These are phyloP conservation scores for Saccharomyces hybrid DNA, from an alignment of 1,139 yeast genomes.

Conservation along the genomic window DNA sequence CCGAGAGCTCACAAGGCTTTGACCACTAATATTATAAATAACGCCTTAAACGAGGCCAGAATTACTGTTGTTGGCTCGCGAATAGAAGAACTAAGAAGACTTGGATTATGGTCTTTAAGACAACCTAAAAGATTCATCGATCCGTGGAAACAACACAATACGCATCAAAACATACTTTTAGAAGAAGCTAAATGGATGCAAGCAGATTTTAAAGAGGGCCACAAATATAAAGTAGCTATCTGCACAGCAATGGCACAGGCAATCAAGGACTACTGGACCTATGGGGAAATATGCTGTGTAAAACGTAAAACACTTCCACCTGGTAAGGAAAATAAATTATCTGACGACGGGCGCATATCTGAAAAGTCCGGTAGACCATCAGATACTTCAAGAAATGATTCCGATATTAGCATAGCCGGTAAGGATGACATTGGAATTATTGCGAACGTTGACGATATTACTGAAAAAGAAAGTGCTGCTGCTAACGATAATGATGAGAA, in stretches of 20 bases:
- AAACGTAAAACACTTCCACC: constrained; percentile 23
- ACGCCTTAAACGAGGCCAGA: constrained; percentile 85
- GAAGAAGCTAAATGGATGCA: constrained; percentile 84
- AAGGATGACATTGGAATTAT: neutral
- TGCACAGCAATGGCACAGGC: constrained; percentile 66
- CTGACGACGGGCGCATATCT: neutral
- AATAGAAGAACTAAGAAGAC: constrained; percentile 83
- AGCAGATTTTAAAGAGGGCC: constrained; percentile 63
- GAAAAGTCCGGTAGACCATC: neutral
- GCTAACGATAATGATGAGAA: neutral
- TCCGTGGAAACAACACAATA: constrained; percentile 43
- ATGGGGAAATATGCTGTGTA: constrained; percentile 64
- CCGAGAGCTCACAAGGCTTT: constrained; percentile 83
- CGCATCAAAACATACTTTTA: constrained; percentile 69
- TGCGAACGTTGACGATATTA: neutral
- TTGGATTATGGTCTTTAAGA: constrained; percentile 83
- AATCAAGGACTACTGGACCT: constrained; percentile 66
- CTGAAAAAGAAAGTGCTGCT: neutral
- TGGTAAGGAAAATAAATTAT: neutral
- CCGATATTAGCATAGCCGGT: neutral
- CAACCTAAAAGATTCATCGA: constrained; percentile 70
- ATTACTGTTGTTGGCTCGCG: constrained; percentile 87
- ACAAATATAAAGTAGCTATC: constrained; percentile 60
- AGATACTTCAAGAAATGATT: neutral
- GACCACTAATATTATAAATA: constrained; percentile 76